Percentiles rank a stretch among this genome's conserved stretches.
phyloP scores from a whole-genome alignment of 148 eudicot species.

The Vaccinium darrowii region DNA sequence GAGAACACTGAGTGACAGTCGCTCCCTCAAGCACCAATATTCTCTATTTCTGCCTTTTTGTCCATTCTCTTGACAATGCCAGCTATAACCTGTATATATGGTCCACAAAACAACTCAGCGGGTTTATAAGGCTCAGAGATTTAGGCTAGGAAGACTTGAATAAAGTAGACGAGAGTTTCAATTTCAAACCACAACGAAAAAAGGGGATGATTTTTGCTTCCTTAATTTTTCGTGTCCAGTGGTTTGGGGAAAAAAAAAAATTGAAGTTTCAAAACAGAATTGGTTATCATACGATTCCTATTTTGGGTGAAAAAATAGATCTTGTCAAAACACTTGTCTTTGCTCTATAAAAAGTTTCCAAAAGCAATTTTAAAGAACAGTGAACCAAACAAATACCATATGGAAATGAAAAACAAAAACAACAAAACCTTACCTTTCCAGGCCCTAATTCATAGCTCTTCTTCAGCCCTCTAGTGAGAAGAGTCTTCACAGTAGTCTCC shows the following conservation, averaged over 20 bases:
- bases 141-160: neutral
- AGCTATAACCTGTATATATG: constrained; percentile 65
- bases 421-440: constrained; percentile 59
- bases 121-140: neutral
- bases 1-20: neutral
- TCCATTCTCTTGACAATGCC: constrained; percentile 90
- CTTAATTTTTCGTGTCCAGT: neutral
- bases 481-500: constrained; percentile 85
- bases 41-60: constrained; percentile 71
- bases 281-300: neutral
- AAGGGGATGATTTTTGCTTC: neutral
- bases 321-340: neutral
- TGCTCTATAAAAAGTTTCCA: neutral
- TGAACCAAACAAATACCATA: neutral
- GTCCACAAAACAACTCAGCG: neutral
- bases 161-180: neutral
- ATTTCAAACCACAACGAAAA: neutral
- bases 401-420: neutral
- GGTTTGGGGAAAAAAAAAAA: neutral
- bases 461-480: constrained; percentile 62
- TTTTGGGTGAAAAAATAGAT: neutral
- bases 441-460: constrained; percentile 94
- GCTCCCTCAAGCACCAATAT: constrained; percentile 58
- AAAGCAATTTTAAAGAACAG: neutral
- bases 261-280: neutral